Conservation (phyloP, 2,329 filamentous ascomycete genomes). For the Botrytis paeoniae region DNA sequence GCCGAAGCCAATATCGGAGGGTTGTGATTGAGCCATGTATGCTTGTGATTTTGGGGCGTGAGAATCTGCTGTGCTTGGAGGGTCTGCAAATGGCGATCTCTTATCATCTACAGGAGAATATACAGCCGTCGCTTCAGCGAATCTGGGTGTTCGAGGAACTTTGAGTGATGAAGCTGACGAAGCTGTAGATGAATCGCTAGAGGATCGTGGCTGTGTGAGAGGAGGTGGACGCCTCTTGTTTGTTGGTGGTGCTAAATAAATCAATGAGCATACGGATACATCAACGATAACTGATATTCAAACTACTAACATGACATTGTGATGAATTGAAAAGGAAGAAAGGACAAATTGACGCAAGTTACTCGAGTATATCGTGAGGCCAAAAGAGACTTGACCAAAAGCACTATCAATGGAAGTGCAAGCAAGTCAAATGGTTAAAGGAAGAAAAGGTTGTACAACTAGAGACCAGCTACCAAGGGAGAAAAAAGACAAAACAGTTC, state of each 20-base stretch:
- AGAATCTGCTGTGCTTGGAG: slow-evolving; percentile 45
- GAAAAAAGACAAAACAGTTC: slow-evolving; percentile 27
- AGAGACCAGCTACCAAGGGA: slow-evolving; percentile 39
- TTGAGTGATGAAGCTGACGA: slow-evolving; percentile 50
- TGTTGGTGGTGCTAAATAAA: slow-evolving; percentile 23
- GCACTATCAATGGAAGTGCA: slow-evolving; percentile 14
- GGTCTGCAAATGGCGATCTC: slow-evolving; percentile 57
- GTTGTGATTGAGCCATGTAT: slow-evolving; percentile 62
- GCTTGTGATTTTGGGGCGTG: slow-evolving; percentile 39
- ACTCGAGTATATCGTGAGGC: slow-evolving; percentile 15
- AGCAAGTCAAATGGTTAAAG: slow-evolving; percentile 27
- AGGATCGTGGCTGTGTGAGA: slow-evolving; percentile 39
- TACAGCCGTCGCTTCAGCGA: slow-evolving; percentile 76
- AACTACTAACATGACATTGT: slow-evolving; percentile 32
- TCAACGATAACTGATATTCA: not conserved
- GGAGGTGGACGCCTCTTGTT: slow-evolving; percentile 34
- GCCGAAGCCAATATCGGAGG: slow-evolving; percentile 87
- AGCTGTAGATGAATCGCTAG: slow-evolving; percentile 41
- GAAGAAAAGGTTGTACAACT: slow-evolving; percentile 32
- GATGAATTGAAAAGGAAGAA: slow-evolving; percentile 21
- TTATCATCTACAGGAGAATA: slow-evolving; percentile 67
- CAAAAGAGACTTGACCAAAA: slow-evolving; percentile 16
- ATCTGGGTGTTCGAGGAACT: slow-evolving; percentile 70
- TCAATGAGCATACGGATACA: slow-evolving; percentile 15
- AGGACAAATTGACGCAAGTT: slow-evolving; percentile 21